Evolutionary conservation across 139 green algal genomes (phyloP).

Genomic region (Haematococcus sp.): DNA sequence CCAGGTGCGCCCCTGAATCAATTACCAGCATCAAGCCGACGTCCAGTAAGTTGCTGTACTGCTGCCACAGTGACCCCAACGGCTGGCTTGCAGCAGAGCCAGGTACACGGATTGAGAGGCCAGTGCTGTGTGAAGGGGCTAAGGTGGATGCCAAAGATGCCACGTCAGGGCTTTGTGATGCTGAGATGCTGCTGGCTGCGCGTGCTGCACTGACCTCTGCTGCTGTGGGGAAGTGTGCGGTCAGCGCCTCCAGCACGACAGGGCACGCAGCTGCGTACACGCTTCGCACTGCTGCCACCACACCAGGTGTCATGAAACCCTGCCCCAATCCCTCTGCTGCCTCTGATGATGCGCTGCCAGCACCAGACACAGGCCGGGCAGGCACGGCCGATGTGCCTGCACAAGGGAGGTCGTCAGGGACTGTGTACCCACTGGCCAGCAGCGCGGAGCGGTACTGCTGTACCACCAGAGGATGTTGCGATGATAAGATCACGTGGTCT

Average conservation of each 20-base stretch:
- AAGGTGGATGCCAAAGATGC: too few species aligned
- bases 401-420: neutral
- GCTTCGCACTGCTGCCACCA: constrained; percentile 30
- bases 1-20: constrained; percentile 10
- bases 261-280: constrained; percentile 42
- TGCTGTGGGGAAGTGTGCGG: too few species aligned
- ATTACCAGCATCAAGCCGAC: constrained; percentile 39
- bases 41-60: constrained; percentile 42
- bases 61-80: neutral
- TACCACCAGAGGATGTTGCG: constrained; percentile 33
- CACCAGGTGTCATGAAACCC: constrained; percentile 5
- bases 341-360: neutral
- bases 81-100: too few species aligned
- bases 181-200: too few species aligned
- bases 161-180: too few species aligned
- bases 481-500: constrained; percentile 55
- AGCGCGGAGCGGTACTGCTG: constrained; percentile 43
- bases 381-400: neutral
- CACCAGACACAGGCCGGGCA: neutral
- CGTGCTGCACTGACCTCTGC: too few species aligned
- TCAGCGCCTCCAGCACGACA: constrained; percentile 39
- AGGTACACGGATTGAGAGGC: too few species aligned
- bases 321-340: neutral
- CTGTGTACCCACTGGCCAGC: constrained; percentile 14
- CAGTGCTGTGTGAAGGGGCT: too few species aligned